Base-by-base conservation (phyloP, 75 land plant species). In the Gnetum montanum region DNA sequence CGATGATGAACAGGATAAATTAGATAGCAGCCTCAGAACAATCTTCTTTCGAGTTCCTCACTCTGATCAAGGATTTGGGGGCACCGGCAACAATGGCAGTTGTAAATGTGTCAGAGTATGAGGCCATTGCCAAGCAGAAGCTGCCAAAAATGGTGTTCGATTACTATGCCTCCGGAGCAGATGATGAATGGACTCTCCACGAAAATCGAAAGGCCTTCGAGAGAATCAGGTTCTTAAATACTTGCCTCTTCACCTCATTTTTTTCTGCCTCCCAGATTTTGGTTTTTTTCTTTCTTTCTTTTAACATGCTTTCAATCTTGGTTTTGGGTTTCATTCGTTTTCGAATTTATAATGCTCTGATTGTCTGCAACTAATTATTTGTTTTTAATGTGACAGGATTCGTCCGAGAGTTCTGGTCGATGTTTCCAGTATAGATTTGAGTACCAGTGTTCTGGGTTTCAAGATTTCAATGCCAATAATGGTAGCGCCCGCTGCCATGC, bases 381-480 rank as follows among this genome's bases (percentile, higher is more conserved):
- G 16, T 41, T 41, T 41, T 4, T 41, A 1, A 1, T 49, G 27
- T 50, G 38, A 10, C 51, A 90, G 96, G 71, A 83, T 91, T 46
- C 97, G 97, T 1, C 97, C 97, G 19, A 80, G 97, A 20, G 80
- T 91, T 29, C 80, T 91, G 19, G 60, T 87, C 31, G 93, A 91
- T 73, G 97, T 91, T 25, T 63, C 74, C 34, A 62, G 64, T 40
- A 79, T 91, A 6, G 93, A 91, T 62, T 58, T 76, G 46, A 55
- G 76, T 11, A 78, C 97, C 31, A 87, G 82, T 51, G 72, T 87
- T 0, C 57, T 91, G 76, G 97, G 97, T 8, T 87, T 63, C 73
- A 87, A 87, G 59, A 84, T 87, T 37, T 81, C 97, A 25, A 91
- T 91, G 97, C 97, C 97, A 30, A 91, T 91, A 56, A 87, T 91